Conservation (phyloP, 441 rosid species). For the Mallotus repandus region DNA sequence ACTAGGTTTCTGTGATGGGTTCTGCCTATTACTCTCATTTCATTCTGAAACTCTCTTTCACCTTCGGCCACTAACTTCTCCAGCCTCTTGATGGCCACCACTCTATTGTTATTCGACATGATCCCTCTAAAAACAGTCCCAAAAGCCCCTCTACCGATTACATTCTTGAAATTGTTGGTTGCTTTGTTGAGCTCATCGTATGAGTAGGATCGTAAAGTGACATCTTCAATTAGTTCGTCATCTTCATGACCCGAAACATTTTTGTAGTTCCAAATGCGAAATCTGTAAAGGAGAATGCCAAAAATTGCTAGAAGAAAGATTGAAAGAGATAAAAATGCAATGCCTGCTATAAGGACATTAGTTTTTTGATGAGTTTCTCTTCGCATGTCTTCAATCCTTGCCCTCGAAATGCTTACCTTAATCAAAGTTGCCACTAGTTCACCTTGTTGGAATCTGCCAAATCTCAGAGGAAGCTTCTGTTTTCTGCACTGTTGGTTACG, state of each 20-base stretch:
- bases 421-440: too few relatives aligned
- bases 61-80: conserved; percentile 27
- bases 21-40: too few relatives aligned
- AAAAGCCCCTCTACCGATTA: too few relatives aligned
- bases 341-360: conserved; percentile 7
- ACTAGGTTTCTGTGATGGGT: too few relatives aligned
- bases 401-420: too few relatives aligned
- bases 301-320: not conserved
- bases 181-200: not conserved
- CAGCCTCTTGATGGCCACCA: conserved; percentile 36
- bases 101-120: conserved; percentile 4
- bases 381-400: not conserved
- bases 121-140: not conserved
- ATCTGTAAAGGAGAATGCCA: too few relatives aligned
- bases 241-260: too few relatives aligned
- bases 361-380: not conserved
- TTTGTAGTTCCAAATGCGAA: too few relatives aligned
- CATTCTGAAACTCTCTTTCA: conserved; percentile 25
- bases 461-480: too few relatives aligned
- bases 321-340: not conserved
- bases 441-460: too few relatives aligned
- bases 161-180: not conserved
- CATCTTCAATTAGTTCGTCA: too few relatives aligned
- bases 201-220: not conserved
- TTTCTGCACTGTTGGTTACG: too few relatives aligned